Conservation (phyloP, 2,329 filamentous ascomycete genomes). For the Cladobotryum mycophilum region DNA sequence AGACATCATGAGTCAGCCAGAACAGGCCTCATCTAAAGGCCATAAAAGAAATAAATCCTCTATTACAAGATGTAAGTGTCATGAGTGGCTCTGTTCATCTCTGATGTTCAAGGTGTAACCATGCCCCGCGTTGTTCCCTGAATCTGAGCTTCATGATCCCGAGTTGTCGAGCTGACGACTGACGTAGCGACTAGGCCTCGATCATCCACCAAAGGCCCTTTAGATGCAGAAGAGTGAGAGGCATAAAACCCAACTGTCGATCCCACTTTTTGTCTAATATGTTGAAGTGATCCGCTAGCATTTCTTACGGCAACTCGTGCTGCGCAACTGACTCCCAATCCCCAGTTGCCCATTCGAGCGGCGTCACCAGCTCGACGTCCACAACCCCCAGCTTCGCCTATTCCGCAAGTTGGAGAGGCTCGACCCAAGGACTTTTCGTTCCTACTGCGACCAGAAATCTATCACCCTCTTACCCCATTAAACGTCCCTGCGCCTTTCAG, state of each 20-base stretch:
- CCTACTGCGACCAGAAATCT: conserved; percentile 72
- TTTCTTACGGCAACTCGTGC: neutral
- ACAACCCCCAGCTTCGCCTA: conserved; percentile 20
- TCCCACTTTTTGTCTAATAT: neutral
- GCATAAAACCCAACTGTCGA: neutral
- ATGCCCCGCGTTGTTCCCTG: neutral
- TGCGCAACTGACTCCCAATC: conserved; percentile 9
- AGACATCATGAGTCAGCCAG: neutral
- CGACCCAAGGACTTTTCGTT: conserved; percentile 66
- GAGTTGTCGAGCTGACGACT: neutral
- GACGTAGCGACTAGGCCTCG: neutral
- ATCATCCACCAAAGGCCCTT: neutral
- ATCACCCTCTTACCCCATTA: conserved; percentile 68
- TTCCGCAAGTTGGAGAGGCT: conserved; percentile 24
- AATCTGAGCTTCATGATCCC: neutral
- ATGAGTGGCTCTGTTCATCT: neutral
- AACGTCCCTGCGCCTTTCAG: conserved; percentile 61
- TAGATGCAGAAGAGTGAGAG: neutral
- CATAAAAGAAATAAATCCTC: neutral
- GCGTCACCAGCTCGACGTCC: conserved; percentile 20
- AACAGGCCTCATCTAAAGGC: neutral
- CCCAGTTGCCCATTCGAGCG: conserved; percentile 11
- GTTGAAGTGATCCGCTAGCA: neutral
- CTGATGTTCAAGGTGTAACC: neutral
- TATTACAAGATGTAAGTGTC: neutral